A percentile compares a stretch with the other conserved stretches of the same genome.
Evolutionary conservation across 2,329 filamentous ascomycete genomes (phyloP).

Genomic region (Neodidymelliopsis sp.): DNA sequence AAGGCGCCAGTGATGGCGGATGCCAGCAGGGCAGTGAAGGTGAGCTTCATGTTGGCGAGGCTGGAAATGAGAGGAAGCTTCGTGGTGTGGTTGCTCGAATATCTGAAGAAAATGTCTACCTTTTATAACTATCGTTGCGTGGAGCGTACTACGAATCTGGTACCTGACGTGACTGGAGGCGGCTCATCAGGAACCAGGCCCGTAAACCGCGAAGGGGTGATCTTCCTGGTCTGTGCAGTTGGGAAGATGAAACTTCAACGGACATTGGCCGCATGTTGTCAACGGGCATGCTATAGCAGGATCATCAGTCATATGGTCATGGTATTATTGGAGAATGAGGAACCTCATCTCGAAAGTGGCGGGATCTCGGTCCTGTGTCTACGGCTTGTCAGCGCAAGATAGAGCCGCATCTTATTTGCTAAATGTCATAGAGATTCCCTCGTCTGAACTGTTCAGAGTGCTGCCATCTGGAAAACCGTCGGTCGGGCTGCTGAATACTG

Average conservation of each 20-base stretch:
- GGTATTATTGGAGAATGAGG: slow-evolving; percentile 19
- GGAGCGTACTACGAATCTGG: slow-evolving; percentile 2
- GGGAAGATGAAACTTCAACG: slow-evolving; percentile 44
- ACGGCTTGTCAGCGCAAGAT: not conserved
- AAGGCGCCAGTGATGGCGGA: slow-evolving; percentile 46
- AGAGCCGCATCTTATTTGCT: not conserved
- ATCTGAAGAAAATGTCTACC: slow-evolving; percentile 18
- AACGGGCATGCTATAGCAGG: slow-evolving; percentile 33
- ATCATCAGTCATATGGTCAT: slow-evolving; percentile 33
- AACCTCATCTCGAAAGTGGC: slow-evolving; percentile 27
- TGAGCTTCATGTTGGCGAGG: slow-evolving; percentile 46
- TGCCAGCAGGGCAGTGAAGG: slow-evolving; percentile 44
- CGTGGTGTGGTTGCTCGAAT: slow-evolving; percentile 30
- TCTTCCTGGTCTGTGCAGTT: slow-evolving; percentile 39
- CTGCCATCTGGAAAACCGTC: not conserved
- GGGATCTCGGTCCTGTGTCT: slow-evolving; percentile 21
- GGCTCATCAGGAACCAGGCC: slow-evolving; percentile 48
- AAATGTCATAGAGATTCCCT: not conserved
- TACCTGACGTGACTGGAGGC: slow-evolving; percentile 5
- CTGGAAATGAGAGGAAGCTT: slow-evolving; percentile 27
- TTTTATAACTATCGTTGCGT: slow-evolving; percentile 40
- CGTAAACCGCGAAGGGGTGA: slow-evolving; percentile 41
- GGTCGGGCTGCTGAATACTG: not conserved
- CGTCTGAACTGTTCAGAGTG: not conserved
- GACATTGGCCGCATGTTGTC: slow-evolving; percentile 32